Evolutionary conservation across 441 rosid species (phyloP), one percentile per base, ranked within the genome.

Genomic region (Raphanus hybrid): DNA sequence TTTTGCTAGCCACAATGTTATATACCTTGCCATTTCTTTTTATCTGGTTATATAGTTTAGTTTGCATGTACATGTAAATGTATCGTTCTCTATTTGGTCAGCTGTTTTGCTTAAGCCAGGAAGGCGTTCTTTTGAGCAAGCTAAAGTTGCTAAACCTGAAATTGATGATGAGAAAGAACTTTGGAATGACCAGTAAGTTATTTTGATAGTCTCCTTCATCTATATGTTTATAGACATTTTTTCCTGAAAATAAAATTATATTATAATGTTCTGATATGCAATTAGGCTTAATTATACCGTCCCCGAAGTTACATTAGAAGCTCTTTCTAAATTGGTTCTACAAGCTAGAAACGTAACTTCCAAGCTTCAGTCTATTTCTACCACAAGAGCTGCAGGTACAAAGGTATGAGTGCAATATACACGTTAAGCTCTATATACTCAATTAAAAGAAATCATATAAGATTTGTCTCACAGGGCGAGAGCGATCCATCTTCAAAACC

Each of bases 281-380:
- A 61, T 61, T 67, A 78, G 81, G 77, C 60, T 67, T 37, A 54
- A 54, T 15, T 27, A 67, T 18, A 52, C 48, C 6, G 14, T 67
- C n/a, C 50, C 59, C 10, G 81, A 78, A 73, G 81, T 67, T 39
- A 63, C 81, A 26, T 37, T 73, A 8, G 74, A 73, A 73, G 58
- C 70, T 39, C 78, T 73, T n/a, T 68, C 78, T 63, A 62, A 77
- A 52, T 63, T 74, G 52, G 75, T 78, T 78, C 78, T 78, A 29
- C 78, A 74, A 78, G 82, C 78, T 69, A 74, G 75, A 78, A 74
- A 78, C 4, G 58, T 67, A 20, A 29, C 75, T 63, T 41, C 61
- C 0, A 74, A 78, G 75, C 41, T 54, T 73, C 82, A 63, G 9
- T 29, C 82, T 20, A 29, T 68, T 63, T 68, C 82, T 54, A 73